Conservation (phyloP, 495 filamentous ascomycete species). For the Sporormia fimetaria region DNA sequence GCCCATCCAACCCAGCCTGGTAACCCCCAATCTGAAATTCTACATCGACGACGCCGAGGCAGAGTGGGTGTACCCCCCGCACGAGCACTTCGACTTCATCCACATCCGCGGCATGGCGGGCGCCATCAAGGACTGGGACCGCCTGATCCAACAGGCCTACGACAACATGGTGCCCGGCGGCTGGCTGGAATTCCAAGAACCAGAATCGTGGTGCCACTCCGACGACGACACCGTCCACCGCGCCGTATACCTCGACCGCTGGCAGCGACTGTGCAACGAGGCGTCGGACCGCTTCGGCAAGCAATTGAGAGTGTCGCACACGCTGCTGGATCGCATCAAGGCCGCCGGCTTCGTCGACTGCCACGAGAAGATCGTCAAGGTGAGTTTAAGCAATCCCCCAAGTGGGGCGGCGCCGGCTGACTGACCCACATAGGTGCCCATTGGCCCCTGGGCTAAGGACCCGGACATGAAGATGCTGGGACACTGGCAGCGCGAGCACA, state of each 20-base stretch:
- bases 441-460: constrained; percentile 27
- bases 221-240: constrained; percentile 21
- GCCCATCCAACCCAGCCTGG: constrained; percentile 28
- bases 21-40: constrained; percentile 30
- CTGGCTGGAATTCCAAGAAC: constrained; percentile 29
- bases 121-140: constrained; percentile 24
- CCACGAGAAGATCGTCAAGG: constrained; percentile 19
- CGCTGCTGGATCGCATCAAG: constrained; percentile 15
- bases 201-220: constrained; percentile 10
- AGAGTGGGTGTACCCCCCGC: constrained; percentile 23
- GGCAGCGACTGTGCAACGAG: constrained; percentile 8
- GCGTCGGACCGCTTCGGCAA: constrained; percentile 14
- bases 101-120: constrained; percentile 20
- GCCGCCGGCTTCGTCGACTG: constrained; percentile 26
- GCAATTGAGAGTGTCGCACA: constrained; percentile 9
- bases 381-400: no score
- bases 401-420: no score
- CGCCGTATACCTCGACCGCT: constrained; percentile 8
- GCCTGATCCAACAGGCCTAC: constrained; percentile 18
- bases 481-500: constrained; percentile 15
- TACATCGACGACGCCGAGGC: constrained; percentile 27
- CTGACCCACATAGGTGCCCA: no score
- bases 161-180: constrained; percentile 22
- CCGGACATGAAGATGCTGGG: constrained; percentile 27
- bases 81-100: constrained; percentile 28